Percentiles rank a stretch among this genome's conserved stretches.
Evolutionary conservation across 148 eudicot species (phyloP).

Genomic region (Chenopodium album): DNA sequence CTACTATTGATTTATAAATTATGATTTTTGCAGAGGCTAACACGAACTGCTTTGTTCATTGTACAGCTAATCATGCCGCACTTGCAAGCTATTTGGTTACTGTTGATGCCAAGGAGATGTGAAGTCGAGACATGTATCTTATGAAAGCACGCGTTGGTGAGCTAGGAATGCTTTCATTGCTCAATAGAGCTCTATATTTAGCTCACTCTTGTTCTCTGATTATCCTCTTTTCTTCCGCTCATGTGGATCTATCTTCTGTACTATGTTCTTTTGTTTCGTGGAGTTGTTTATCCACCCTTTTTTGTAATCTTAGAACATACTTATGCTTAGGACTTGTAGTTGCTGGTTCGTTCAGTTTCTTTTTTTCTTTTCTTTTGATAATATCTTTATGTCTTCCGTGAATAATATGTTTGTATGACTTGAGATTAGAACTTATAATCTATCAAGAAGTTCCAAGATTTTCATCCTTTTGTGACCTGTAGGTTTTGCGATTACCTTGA

Average conservation of each 20-base stretch:
- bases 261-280: not conserved
- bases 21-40: constrained; percentile 10
- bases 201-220: not conserved
- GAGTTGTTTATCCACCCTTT: constrained; percentile 20
- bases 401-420: not conserved
- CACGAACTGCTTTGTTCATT: not conserved
- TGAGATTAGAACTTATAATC: constrained; percentile 1
- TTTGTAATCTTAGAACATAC: constrained; percentile 25
- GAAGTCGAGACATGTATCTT: constrained; percentile 6
- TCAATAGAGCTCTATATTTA: not conserved
- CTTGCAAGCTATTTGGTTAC: constrained; percentile 14
- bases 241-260: not conserved
- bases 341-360: not conserved
- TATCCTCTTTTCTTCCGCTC: not conserved
- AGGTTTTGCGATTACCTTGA: not conserved
- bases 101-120: not conserved
- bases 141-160: constrained; percentile 9
- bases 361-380: not conserved
- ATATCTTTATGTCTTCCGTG: not conserved
- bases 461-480: not conserved
- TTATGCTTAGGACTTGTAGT: constrained; percentile 2
- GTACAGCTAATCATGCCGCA: constrained; percentile 25
- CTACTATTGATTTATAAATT: not conserved
- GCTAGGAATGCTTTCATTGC: not conserved
- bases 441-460: not conserved